Evolutionary conservation across 1,284 basidiomycete genomes (phyloP), one percentile per base, ranked within the genome.

Genomic region (Porogramme epimiltina): DNA sequence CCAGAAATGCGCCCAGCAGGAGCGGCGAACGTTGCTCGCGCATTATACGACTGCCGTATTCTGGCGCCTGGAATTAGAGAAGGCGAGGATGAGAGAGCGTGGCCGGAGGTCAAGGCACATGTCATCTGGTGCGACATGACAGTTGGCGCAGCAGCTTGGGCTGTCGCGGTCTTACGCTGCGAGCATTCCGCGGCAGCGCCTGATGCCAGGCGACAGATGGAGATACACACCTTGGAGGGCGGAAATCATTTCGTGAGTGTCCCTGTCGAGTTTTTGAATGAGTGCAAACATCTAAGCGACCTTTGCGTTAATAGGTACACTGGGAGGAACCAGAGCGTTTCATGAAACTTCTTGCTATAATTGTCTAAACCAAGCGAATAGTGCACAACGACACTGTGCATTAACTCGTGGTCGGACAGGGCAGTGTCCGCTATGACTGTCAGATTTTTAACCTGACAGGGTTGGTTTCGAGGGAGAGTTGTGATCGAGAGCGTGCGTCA

Each of bases 231-330:
- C 18, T 26, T 64, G n/a, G 55, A 60, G 45, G 47, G 47, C 2
- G 60, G 58, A 20, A 65, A 65, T 37, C 64, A 65, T 36, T 62
- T 65, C 25, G 63, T 65, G 41, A 50, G 63, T 58, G n/a, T 1
- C n/a, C 36, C 44, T 16, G 18, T 13, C 9, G 11, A 6, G 6
- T 18, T n/a, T n/a, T n/a, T n/a, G n/a, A n/a, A n/a, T n/a, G n/a
- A n/a, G n/a, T n/a, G n/a, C 33, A 26, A 41, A 11, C 20, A 16
- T 40, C 8, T 6, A 13, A 33, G 5, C 16, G 31, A 16, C 2
- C 1, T 11, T 4, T 16, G 22, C 15, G 13, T 13, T 3, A 24
- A 1, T 22, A 62, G 58, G 16, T 54, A 13, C 60, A 62, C 24
- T 62, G 56, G 55, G 60, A 62, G 18, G 55, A 58, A 1, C 58